These are phyloP conservation scores for Oryza longistaminata DNA, from an alignment of 176 grass and related monocot species.

Conservation along the genomic window DNA sequence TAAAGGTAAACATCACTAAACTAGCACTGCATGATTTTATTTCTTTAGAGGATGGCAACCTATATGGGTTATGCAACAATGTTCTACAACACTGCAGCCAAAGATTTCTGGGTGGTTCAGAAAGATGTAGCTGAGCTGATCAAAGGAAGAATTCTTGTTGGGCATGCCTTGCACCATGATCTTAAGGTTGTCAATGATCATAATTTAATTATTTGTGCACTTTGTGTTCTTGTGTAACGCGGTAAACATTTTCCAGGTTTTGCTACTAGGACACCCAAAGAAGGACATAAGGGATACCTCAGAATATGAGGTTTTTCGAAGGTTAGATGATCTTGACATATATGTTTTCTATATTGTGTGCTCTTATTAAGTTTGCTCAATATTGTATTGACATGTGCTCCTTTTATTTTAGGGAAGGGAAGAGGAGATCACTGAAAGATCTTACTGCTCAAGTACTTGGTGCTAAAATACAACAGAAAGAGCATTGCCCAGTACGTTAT, in stretches of 20 bases:
- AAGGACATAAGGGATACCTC: constrained; percentile 85
- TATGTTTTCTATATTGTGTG: constrained; percentile 10
- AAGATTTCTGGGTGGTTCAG: constrained; percentile 77
- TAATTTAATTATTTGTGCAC: constrained; percentile 1
- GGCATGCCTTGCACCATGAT: constrained; percentile 97
- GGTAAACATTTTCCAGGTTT: constrained; percentile 48
- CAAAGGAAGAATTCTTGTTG: constrained; percentile 79
- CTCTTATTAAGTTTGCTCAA: constrained; percentile 28
- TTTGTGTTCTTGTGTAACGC: constrained; percentile 34
- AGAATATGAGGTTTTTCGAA: constrained; percentile 73
- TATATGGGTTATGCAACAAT: constrained; percentile 32
- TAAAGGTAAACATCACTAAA: constrained; percentile 54
- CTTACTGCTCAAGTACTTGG: constrained; percentile 86
- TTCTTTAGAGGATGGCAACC: neutral
- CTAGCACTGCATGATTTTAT: constrained; percentile 6
- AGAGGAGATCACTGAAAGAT: constrained; percentile 72
- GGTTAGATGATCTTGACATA: constrained; percentile 45
- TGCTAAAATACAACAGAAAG: constrained; percentile 77
- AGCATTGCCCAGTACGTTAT: constrained; percentile 73
- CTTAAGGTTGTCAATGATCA: constrained; percentile 62
- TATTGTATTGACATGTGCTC: constrained; percentile 27
- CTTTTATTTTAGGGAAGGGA: constrained; percentile 55
- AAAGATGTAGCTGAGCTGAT: constrained; percentile 80
- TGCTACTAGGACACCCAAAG: constrained; percentile 90
- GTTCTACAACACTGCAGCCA: constrained; percentile 54